These are phyloP conservation scores for Pestalotiopsis sp. DNA, from an alignment of 2,329 filamentous ascomycete genomes.

Conservation along the genomic window DNA sequence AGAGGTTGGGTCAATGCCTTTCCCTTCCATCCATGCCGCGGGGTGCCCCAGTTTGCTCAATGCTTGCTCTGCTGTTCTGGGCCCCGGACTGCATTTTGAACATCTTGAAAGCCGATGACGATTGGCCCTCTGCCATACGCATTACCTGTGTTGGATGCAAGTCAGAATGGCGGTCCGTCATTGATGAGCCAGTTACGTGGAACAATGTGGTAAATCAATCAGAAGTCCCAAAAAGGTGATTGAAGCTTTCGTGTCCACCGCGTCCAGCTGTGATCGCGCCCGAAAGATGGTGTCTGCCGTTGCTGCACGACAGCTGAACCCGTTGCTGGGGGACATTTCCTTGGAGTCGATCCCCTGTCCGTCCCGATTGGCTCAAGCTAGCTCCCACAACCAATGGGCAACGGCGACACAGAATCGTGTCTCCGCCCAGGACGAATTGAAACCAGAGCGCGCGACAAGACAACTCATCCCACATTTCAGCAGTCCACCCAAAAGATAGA, in stretches of 20 bases:
- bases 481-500: not conserved
- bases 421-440: slow-evolving; percentile 4
- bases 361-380: not conserved
- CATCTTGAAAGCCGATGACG: not conserved
- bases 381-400: not conserved
- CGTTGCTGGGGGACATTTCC: slow-evolving; percentile 5
- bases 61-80: not conserved
- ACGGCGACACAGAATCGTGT: not conserved
- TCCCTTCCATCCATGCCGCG: not conserved
- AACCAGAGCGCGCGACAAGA: not conserved
- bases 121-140: not conserved
- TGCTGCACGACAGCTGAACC: slow-evolving; percentile 11
- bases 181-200: not conserved
- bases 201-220: not conserved
- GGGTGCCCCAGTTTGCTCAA: not conserved
- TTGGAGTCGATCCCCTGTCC: not conserved
- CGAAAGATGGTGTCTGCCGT: not conserved
- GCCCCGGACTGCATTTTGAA: not conserved
- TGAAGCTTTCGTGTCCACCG: not conserved
- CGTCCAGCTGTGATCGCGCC: not conserved
- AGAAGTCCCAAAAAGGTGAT: not conserved
- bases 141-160: not conserved
- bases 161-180: not conserved
- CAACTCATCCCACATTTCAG: slow-evolving; percentile 12
- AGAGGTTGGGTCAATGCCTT: not conserved